These are phyloP conservation scores for Phyllachora maydis DNA, from an alignment of 2,329 filamentous ascomycete genomes.

Conservation along the genomic window DNA sequence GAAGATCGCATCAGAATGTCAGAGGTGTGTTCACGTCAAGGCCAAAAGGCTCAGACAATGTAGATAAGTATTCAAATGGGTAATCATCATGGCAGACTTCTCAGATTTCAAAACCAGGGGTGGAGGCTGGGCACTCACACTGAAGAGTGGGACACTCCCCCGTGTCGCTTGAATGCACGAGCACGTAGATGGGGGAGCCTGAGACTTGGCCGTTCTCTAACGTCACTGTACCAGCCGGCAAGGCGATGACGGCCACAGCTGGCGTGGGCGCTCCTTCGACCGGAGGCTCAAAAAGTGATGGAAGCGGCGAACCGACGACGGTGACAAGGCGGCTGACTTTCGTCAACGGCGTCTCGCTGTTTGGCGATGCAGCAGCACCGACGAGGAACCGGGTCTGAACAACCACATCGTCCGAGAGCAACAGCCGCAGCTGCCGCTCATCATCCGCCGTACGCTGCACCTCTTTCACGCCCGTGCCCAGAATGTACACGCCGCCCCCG, in stretches of 20 bases:
- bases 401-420: constrained; percentile 35
- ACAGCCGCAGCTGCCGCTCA: constrained; percentile 5
- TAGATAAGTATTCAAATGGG: constrained; percentile 95
- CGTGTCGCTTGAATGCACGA: constrained; percentile 73
- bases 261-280: constrained; percentile 60
- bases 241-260: constrained; percentile 49
- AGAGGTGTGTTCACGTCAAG: constrained; percentile 75
- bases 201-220: constrained; percentile 14
- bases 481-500: constrained; percentile 75
- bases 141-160: constrained; percentile 78
- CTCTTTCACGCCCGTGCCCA: constrained; percentile 44
- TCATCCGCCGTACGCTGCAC: constrained; percentile 6
- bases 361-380: no score
- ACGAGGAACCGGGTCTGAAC: no score
- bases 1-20: constrained; percentile 64
- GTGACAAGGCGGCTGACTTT: constrained; percentile 40
- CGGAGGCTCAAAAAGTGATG: constrained; percentile 44
- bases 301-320: constrained; percentile 46
- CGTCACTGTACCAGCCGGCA: constrained; percentile 34
- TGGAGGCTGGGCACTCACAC: constrained; percentile 44
- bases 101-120: constrained; percentile 5
- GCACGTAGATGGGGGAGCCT: constrained; percentile 29
- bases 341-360: no score
- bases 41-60: constrained; percentile 89
- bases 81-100: constrained; percentile 64